A percentile compares a stretch with the other conserved stretches of the same genome.
Evolutionary conservation across 2,329 filamentous ascomycete species (phyloP).

Genomic region (Fusarium humuli): DNA sequence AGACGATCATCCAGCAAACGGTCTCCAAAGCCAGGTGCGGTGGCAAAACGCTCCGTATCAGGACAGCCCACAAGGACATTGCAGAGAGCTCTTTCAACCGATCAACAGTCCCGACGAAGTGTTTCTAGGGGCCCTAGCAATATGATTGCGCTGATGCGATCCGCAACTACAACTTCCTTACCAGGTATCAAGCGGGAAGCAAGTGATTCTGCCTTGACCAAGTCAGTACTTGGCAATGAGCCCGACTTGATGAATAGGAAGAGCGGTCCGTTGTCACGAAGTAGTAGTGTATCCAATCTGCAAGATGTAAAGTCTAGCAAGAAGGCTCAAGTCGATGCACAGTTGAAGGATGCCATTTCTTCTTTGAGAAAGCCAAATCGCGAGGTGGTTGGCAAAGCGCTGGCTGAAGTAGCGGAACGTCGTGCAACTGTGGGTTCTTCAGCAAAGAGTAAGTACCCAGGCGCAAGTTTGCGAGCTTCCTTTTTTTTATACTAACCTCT

Average conservation of each 20-base stretch:
- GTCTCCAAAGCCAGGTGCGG: constrained; percentile 64
- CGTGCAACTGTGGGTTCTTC: constrained; percentile 62
- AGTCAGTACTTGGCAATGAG: constrained; percentile 61
- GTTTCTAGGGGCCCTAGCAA: constrained; percentile 68
- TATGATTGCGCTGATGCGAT: constrained; percentile 73
- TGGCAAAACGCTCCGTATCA: constrained; percentile 60
- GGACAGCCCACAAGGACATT: constrained; percentile 64
- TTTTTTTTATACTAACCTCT: constrained; percentile 47
- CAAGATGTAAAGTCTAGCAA: constrained; percentile 71
- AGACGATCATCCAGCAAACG: constrained; percentile 57
- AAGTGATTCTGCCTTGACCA: constrained; percentile 68
- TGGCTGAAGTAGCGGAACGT: constrained; percentile 75
- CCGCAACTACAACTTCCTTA: constrained; percentile 71
- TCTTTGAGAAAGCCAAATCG: constrained; percentile 81
- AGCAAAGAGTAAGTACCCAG: constrained; percentile 59
- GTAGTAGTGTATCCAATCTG: constrained; percentile 61
- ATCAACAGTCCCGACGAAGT: constrained; percentile 64
- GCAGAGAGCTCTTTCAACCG: constrained; percentile 71
- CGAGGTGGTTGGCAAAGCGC: constrained; percentile 72
- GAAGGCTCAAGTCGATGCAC: constrained; percentile 74
- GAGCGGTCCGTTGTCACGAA: constrained; percentile 52
- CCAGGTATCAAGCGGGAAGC: constrained; percentile 75
- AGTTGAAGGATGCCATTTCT: constrained; percentile 79
- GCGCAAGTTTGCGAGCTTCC: neutral
- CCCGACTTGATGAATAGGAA: constrained; percentile 56